phyloP scores from a whole-genome alignment of 1,139 yeast genomes.

The Lipomyces yarrowii region DNA sequence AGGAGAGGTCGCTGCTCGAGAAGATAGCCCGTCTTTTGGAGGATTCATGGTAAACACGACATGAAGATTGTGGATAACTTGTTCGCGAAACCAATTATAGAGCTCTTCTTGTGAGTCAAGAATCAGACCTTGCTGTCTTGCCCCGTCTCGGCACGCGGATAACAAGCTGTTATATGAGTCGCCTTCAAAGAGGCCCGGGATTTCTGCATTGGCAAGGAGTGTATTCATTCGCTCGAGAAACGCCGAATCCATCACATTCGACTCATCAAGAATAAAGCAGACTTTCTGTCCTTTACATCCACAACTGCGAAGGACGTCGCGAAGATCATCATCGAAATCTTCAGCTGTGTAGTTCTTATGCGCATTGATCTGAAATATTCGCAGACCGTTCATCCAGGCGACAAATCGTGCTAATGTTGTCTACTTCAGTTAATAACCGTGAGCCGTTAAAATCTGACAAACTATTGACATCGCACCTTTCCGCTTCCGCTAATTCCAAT shows the following conservation, averaged over 20 bases:
- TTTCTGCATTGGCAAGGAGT: constrained; percentile 84
- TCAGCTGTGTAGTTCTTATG: constrained; percentile 55
- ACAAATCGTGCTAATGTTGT: constrained; percentile 78
- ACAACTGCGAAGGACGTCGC: constrained; percentile 54
- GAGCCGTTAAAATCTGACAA: background rate
- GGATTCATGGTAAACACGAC: constrained; percentile 78
- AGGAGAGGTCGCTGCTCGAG: constrained; percentile 70
- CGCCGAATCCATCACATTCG: constrained; percentile 72
- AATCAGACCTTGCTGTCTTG: constrained; percentile 61
- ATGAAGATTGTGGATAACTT: constrained; percentile 73
- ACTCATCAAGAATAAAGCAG: constrained; percentile 80
- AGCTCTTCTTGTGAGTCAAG: constrained; percentile 75
- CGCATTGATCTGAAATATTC: constrained; percentile 61
- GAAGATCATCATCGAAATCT: constrained; percentile 70
- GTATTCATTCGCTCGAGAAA: constrained; percentile 93
- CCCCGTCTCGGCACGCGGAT: constrained; percentile 59
- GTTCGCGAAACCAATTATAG: constrained; percentile 70
- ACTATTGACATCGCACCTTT: constrained; percentile 44
- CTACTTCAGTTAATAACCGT: constrained; percentile 23
- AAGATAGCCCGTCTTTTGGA: constrained; percentile 47
- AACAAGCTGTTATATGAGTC: constrained; percentile 64
- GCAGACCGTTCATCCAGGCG: constrained; percentile 87
- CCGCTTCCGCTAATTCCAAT: constrained; percentile 90
- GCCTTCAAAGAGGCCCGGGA: constrained; percentile 86
- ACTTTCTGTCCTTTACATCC: constrained; percentile 62